A percentile compares a stretch with the other conserved stretches of the same genome.
Evolutionary conservation across 768 basidiomycete genomes (phyloP).

Genomic region (Pulveroboletus ravenelii): DNA sequence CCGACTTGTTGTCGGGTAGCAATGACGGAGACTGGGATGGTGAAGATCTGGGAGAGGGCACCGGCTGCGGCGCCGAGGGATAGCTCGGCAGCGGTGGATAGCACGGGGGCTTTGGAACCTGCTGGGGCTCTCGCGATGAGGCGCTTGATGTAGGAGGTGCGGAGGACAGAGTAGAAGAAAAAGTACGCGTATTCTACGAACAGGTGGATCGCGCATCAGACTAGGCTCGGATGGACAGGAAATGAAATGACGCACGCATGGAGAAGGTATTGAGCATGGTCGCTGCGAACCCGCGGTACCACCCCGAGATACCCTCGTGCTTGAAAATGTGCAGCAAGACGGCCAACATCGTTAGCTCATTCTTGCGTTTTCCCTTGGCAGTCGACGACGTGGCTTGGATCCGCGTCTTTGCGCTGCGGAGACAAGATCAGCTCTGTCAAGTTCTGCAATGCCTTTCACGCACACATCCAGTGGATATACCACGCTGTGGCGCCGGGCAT

Average conservation of each 20-base stretch:
- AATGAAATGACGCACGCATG: conserved; percentile 54
- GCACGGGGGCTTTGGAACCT: conserved; percentile 54
- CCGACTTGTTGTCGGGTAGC: conserved; percentile 96
- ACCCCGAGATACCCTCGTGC: conserved; percentile 76
- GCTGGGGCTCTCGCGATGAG: conserved; percentile 53
- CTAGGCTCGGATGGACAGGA: not conserved
- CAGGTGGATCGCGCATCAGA: not conserved
- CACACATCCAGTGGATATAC: conserved; percentile 96
- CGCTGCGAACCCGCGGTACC: conserved; percentile 89
- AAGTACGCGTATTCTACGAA: conserved; percentile 94
- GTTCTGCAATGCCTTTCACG: conserved; percentile 24
- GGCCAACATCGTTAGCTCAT: conserved; percentile 51
- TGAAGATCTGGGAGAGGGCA: conserved; percentile 94
- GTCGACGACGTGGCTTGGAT: conserved; percentile 76
- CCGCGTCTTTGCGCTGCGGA: conserved; percentile 80
- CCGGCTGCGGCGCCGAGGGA: conserved; percentile 88
- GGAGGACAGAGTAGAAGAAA: conserved; percentile 95
- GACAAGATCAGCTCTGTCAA: conserved; percentile 5
- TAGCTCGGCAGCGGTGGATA: conserved; percentile 79
- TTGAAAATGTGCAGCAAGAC: conserved; percentile 68
- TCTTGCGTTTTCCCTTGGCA: conserved; percentile 48
- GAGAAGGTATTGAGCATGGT: conserved; percentile 99
- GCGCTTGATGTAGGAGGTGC: conserved; percentile 75
- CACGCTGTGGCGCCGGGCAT: conserved; percentile 43
- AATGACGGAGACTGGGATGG: conserved; percentile 96